A percentile compares a stretch with the other conserved stretches of the same genome.
These are phyloP conservation scores for Diaporthe longicolla DNA, from an alignment of 2,329 filamentous ascomycete genomes.

Conservation along the genomic window DNA sequence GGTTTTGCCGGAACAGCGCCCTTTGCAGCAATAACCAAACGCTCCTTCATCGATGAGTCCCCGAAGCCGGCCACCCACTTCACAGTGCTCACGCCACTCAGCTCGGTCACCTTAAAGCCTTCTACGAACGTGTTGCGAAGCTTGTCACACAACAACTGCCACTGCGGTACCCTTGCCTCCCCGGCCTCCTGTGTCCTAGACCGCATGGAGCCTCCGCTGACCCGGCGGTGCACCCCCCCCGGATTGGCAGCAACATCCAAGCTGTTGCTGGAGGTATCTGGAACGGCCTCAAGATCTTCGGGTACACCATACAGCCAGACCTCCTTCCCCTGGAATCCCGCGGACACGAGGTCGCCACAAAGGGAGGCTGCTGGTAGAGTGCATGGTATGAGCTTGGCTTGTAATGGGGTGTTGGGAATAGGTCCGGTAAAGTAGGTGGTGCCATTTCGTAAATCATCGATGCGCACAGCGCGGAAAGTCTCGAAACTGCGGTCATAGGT, in stretches of 20 bases:
- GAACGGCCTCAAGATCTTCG: slow-evolving; percentile 76
- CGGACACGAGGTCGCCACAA: slow-evolving; percentile 78
- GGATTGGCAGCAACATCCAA: slow-evolving; percentile 45
- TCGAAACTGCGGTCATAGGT: slow-evolving; percentile 83
- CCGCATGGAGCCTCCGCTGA: slow-evolving; percentile 59
- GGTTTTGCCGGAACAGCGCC: slow-evolving; percentile 73
- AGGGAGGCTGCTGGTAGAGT: slow-evolving; percentile 79
- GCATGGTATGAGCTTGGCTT: slow-evolving; percentile 74
- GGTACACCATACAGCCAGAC: slow-evolving; percentile 87
- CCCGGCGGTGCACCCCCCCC: slow-evolving; percentile 53
- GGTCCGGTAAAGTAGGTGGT: slow-evolving; percentile 86
- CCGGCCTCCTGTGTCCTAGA: slow-evolving; percentile 55
- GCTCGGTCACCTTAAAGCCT: slow-evolving; percentile 75
- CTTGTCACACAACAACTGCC: slow-evolving; percentile 78
- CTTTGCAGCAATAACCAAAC: slow-evolving; percentile 79
- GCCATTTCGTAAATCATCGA: slow-evolving; percentile 81
- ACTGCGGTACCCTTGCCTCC: slow-evolving; percentile 68
- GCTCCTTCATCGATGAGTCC: slow-evolving; percentile 63
- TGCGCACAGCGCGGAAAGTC: slow-evolving; percentile 82
- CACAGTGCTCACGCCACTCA: slow-evolving; percentile 76
- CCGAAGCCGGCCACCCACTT: slow-evolving; percentile 78
- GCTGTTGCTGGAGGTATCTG: slow-evolving; percentile 52
- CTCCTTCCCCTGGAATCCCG: slow-evolving; percentile 79
- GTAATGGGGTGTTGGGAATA: slow-evolving; percentile 63
- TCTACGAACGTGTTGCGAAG: slow-evolving; percentile 78